A percentile compares a stretch with the other conserved stretches of the same genome.
These are phyloP conservation scores for Zoysia matrella DNA, from an alignment of 202 grass and related monocot genomes.

Conservation along the genomic window DNA sequence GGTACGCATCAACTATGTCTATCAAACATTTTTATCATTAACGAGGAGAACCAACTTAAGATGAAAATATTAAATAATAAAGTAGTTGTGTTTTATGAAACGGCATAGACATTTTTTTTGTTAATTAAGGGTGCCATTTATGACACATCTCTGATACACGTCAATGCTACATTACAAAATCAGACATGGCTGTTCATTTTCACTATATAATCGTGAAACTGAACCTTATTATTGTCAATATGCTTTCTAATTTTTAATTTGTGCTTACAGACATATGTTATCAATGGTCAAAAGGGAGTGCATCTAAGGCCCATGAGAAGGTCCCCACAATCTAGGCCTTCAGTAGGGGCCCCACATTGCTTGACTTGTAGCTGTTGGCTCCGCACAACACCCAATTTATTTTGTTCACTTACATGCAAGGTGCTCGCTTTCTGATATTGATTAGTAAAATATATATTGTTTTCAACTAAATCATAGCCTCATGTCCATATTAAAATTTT, in stretches of 20 bases:
- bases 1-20: neutral
- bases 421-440: neutral
- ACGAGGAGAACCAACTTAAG: neutral
- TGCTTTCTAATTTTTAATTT: neutral
- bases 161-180: neutral
- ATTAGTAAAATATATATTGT: too few relatives aligned
- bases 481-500: neutral
- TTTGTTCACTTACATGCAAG: conserved; percentile 29
- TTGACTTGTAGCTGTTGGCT: neutral
- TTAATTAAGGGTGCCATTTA: neutral
- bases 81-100: too few relatives aligned
- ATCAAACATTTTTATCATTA: neutral
- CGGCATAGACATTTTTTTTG: too few relatives aligned
- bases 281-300: conserved; percentile 25
- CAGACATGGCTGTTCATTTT: neutral
- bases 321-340: conserved; percentile 1
- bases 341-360: conserved; percentile 11
- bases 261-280: conserved; percentile 9
- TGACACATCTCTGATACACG: neutral
- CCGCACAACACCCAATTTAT: neutral
- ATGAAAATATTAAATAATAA: too few relatives aligned
- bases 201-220: neutral
- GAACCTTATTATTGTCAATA: neutral
- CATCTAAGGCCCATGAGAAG: conserved; percentile 33
- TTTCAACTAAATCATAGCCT: neutral